Evolutionary conservation across 2,329 filamentous ascomycete species (phyloP), one percentile per base, ranked within the genome.

Genomic region (Zasmidium angulare): DNA sequence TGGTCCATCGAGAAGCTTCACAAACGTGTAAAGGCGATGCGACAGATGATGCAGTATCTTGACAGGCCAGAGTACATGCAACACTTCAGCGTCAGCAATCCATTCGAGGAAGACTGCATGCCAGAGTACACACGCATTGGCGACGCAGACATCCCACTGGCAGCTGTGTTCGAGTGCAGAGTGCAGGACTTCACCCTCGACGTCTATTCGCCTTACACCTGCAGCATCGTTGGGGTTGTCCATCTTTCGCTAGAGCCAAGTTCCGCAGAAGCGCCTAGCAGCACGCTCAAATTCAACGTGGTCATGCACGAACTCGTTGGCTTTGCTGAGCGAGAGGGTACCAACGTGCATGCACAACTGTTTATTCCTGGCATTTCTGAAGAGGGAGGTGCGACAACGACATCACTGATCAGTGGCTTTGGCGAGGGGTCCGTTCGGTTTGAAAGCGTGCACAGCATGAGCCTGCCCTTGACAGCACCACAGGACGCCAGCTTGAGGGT

Each of bases 401-500:
- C 93, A 0, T 91, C 96, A 69, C 93, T 97, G 85, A 93, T 97
- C 64, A 88, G 84, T 63, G 91, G 91, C 57, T 99, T 99, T 69
- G 93, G 98, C 68, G 95, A 99, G 75, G 89, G 90, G 0, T 87
- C 93, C 0, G 87, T 99, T 57, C 88, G 90, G 2, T 99, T 99
- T 67, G 93, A 98, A 76, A 99, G 95, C 75, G 93, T 98, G 52
- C 95, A 99, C 79, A 96, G 91, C 75, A 96, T 99, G 91, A 96
- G 91, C 72, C 82, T 99, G 55, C 90, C 93, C 2, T 81, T 96
- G 36, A 89, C 88, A 47, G 89, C 88, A 50, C 85, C 91, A 0
- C 85, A 84, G 21, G 88, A 89, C 50, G 87, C 91, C 0, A 89
- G 86, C 22, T 77, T 99, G 55, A 86, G 95, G 56, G 89, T 96